These are phyloP conservation scores for Silene vulgaris DNA, from an alignment of 179 eudicot species.

Conservation along the genomic window DNA sequence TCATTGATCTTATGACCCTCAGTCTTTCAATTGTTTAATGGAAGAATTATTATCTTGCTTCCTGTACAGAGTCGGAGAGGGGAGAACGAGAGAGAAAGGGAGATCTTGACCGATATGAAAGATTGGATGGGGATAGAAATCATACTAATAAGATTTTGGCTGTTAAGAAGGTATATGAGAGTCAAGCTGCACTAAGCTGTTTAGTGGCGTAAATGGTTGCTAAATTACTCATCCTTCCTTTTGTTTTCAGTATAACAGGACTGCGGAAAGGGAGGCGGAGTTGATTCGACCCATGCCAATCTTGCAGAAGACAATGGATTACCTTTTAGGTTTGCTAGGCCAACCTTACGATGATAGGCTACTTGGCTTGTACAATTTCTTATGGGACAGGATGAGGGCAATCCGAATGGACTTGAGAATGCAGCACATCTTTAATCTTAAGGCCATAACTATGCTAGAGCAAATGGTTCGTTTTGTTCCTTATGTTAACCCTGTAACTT, in stretches of 20 bases:
- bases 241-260: constrained; percentile 78
- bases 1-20: not conserved
- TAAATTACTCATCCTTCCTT: constrained; percentile 17
- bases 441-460: constrained; percentile 88
- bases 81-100: constrained; percentile 97
- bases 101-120: constrained; percentile 93
- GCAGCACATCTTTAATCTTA: constrained; percentile 86
- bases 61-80: constrained; percentile 74
- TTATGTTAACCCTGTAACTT: constrained; percentile 17
- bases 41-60: constrained; percentile 5
- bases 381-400: constrained; percentile 99
- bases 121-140: constrained; percentile 93
- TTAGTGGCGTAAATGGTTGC: constrained; percentile 9
- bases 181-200: constrained; percentile 13
- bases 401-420: constrained; percentile 97
- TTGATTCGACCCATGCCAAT: constrained; percentile 90
- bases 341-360: constrained; percentile 75
- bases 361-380: constrained; percentile 85
- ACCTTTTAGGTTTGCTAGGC: constrained; percentile 76
- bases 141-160: constrained; percentile 67
- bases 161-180: constrained; percentile 69
- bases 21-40: not conserved
- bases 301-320: constrained; percentile 77
- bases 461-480: constrained; percentile 71
- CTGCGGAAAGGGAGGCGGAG: constrained; percentile 92